phyloP scores from a whole-genome alignment of 352 stramenopile species.

The Globisporangium yorkense region DNA sequence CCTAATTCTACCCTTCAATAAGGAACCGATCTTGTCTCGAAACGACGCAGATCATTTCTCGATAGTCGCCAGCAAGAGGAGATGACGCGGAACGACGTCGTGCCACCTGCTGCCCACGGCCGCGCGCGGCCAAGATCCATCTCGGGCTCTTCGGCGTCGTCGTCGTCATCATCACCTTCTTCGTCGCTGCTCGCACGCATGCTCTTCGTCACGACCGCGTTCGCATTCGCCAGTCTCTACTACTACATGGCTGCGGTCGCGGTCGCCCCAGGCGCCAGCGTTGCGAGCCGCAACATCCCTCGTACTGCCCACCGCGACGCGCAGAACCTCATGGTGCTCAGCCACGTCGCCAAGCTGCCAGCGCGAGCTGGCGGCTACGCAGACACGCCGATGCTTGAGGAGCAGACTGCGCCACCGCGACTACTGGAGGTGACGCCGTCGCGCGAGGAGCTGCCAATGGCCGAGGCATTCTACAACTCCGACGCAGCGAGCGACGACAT shows the following conservation, averaged over 20 bases:
- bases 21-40: too few relatives aligned
- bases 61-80: background rate
- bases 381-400: background rate
- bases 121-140: background rate
- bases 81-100: background rate
- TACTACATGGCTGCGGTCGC: slow-evolving; percentile 6
- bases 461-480: slow-evolving; percentile 40
- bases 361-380: background rate
- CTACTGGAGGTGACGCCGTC: slow-evolving; percentile 2
- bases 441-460: slow-evolving; percentile 26
- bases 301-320: background rate
- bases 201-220: slow-evolving; percentile 4
- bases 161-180: background rate
- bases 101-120: background rate
- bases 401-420: background rate
- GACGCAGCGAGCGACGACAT: slow-evolving; percentile 20
- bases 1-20: too few relatives aligned
- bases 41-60: too few relatives aligned
- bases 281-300: too few relatives aligned
- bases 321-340: slow-evolving; percentile 8
- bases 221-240: slow-evolving; percentile 8
- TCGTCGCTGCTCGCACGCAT: slow-evolving; percentile 1
- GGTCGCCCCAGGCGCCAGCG: too few relatives aligned
- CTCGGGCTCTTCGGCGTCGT: background rate
- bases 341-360: background rate